Conservation (phyloP, 495 filamentous ascomycete species). For the Lepraria neglecta region DNA sequence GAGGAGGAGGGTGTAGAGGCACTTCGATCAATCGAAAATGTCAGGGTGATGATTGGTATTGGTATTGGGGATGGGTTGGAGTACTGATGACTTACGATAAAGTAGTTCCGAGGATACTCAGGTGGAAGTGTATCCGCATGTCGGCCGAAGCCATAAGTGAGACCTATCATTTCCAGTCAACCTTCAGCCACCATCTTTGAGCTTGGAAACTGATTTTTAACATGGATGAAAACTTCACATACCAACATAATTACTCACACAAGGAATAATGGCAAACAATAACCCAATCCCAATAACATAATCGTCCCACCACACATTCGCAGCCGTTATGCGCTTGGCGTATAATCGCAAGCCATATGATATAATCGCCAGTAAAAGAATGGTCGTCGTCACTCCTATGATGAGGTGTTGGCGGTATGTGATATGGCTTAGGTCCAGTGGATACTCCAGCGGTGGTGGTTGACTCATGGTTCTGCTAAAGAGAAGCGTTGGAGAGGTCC, state of each 20-base stretch:
- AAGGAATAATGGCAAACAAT: background rate
- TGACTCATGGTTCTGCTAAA: background rate
- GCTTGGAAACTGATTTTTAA: background rate
- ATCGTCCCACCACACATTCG: background rate
- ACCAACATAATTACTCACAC: constrained; percentile 1
- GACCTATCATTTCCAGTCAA: background rate
- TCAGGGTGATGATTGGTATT: no score
- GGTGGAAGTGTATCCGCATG: background rate
- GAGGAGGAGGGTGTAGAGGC: background rate
- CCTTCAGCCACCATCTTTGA: no score
- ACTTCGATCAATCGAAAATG: background rate
- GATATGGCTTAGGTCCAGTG: background rate
- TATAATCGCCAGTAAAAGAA: background rate
- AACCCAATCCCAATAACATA: background rate
- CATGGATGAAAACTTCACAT: background rate
- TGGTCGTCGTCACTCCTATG: background rate
- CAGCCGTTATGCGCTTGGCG: constrained; percentile 5
- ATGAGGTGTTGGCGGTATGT: background rate
- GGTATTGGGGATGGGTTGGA: no score
- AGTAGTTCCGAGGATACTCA: background rate
- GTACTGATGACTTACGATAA: background rate
- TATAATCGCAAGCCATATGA: constrained; percentile 4
- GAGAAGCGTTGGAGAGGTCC: no score
- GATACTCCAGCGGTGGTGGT: background rate
- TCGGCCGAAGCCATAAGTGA: background rate